Percentiles rank a stretch among this genome's conserved stretches.
phyloP scores from a whole-genome alignment of 352 stramenopile genomes.

The Globisporangium megalacanthum region DNA sequence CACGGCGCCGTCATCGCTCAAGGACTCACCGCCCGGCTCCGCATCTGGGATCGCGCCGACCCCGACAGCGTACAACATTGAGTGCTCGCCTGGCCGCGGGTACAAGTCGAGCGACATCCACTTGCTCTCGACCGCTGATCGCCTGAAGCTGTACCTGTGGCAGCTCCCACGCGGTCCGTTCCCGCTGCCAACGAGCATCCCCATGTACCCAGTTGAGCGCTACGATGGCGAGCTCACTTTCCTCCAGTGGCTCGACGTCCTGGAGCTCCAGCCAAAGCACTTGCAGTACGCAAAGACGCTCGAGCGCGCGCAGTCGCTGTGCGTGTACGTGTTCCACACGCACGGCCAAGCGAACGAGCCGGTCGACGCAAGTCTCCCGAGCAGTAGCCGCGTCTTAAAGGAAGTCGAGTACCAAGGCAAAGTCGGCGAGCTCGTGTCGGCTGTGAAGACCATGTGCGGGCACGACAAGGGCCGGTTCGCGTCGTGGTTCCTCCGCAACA shows the following conservation, averaged over 20 bases:
- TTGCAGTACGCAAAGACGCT: slow-evolving; percentile 73
- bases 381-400: slow-evolving; percentile 50
- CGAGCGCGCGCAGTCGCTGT: slow-evolving; percentile 74
- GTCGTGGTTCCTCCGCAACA: slow-evolving; percentile 75
- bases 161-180: slow-evolving; percentile 70
- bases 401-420: slow-evolving; percentile 83
- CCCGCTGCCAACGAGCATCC: slow-evolving; percentile 57
- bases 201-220: slow-evolving; percentile 51
- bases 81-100: slow-evolving; percentile 72
- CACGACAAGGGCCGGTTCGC: slow-evolving; percentile 84
- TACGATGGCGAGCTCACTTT: slow-evolving; percentile 66
- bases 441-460: slow-evolving; percentile 83
- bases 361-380: slow-evolving; percentile 16
- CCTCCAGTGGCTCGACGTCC: slow-evolving; percentile 76
- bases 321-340: slow-evolving; percentile 82
- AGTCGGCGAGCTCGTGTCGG: slow-evolving; percentile 74
- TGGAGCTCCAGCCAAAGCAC: slow-evolving; percentile 74
- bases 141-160: slow-evolving; percentile 79
- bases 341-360: slow-evolving; percentile 62
- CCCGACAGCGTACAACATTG: slow-evolving; percentile 81
- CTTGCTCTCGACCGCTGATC: slow-evolving; percentile 52
- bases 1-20: slow-evolving; percentile 11
- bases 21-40: slow-evolving; percentile 20
- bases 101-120: slow-evolving; percentile 82
- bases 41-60: slow-evolving; percentile 25